Conservation (phyloP, 2,329 filamentous ascomycete genomes). For the Aspergillus intermedius region DNA sequence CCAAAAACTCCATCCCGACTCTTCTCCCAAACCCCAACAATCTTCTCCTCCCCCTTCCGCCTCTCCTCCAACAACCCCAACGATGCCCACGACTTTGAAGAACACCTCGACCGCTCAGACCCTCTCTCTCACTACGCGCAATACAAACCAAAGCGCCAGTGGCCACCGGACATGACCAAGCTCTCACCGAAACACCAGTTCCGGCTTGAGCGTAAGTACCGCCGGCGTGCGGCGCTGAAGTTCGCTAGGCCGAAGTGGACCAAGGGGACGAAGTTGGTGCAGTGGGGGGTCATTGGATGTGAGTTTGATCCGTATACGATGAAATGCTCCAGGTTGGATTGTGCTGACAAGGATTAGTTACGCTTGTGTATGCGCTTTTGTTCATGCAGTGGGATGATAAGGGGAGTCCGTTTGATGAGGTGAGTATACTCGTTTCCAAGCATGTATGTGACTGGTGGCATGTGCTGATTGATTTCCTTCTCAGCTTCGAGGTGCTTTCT, state of each 20-base stretch:
- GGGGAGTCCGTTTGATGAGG: constrained; percentile 35
- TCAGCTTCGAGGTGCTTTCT: constrained; percentile 30
- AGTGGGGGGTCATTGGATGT: constrained; percentile 51
- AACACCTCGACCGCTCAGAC: constrained; percentile 6
- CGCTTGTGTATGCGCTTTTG: constrained; percentile 33
- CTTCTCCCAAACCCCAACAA: constrained; percentile 4
- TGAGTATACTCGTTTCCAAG: constrained; percentile 17
- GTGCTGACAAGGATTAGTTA: neutral
- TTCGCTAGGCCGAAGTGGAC: constrained; percentile 54
- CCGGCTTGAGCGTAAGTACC: constrained; percentile 60
- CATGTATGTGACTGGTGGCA: neutral
- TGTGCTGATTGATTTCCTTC: neutral
- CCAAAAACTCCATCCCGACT: neutral
- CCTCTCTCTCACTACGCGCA: constrained; percentile 44
- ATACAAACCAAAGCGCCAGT: constrained; percentile 55
- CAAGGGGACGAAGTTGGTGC: constrained; percentile 52
- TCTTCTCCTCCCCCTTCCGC: constrained; percentile 11
- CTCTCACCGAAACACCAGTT: constrained; percentile 61
- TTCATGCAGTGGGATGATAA: constrained; percentile 42
- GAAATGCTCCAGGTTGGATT: neutral
- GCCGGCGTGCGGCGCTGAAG: constrained; percentile 55
- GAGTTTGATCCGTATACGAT: constrained; percentile 18
- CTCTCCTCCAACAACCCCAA: constrained; percentile 11
- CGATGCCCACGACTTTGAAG: neutral
- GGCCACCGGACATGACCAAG: constrained; percentile 59